Percentiles rank a stretch among this genome's conserved stretches.
Evolutionary conservation across 2,329 filamentous ascomycete genomes (phyloP).

Genomic region (Fusarium albidum): DNA sequence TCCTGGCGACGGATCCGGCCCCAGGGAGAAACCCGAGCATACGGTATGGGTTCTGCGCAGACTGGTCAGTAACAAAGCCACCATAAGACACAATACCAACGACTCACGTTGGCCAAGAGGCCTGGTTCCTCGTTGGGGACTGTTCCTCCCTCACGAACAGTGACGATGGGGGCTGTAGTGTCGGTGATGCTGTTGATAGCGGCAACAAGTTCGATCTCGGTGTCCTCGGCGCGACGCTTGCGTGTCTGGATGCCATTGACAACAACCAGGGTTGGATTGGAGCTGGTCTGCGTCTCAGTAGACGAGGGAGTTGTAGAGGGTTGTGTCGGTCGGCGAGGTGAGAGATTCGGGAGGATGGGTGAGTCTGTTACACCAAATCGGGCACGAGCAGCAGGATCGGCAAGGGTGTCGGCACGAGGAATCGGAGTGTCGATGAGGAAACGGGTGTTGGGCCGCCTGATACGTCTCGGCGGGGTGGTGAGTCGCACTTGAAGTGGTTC

Average conservation of each 20-base stretch:
- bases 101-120: conserved; percentile 26
- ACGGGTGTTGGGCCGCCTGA: conserved; percentile 16
- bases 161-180: conserved; percentile 20
- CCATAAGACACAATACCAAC: neutral
- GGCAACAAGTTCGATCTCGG: conserved; percentile 44
- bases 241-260: conserved; percentile 42
- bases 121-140: conserved; percentile 12
- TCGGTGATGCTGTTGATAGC: conserved; percentile 29
- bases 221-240: conserved; percentile 42
- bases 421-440: conserved; percentile 26
- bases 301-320: neutral
- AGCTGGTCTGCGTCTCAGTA: neutral
- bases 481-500: conserved; percentile 5
- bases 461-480: conserved; percentile 22
- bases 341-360: neutral
- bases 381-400: conserved; percentile 11
- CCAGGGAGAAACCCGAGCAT: conserved; percentile 35
- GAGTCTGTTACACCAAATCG: conserved; percentile 18
- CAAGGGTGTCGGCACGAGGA: conserved; percentile 15
- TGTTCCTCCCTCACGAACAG: conserved; percentile 28
- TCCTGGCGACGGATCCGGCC: conserved; percentile 38
- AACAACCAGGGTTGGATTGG: conserved; percentile 16
- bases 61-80: neutral
- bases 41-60: conserved; percentile 18
- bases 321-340: neutral